Evolutionary conservation across 768 basidiomycete species (phyloP).

Genomic region (Lepiota subincarnata): DNA sequence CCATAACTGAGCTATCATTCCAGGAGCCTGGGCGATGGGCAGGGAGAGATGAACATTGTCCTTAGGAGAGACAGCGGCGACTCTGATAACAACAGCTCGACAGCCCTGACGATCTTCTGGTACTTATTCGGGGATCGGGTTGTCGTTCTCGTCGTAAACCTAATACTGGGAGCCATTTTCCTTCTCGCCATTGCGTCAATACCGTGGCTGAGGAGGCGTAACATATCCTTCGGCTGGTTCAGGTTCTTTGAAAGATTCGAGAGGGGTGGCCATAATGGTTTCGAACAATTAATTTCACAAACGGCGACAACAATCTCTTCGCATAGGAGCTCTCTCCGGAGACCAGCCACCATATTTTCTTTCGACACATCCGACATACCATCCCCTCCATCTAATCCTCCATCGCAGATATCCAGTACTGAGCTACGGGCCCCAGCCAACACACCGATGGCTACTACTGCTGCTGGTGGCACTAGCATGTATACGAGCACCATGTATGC

Average conservation of each 20-base stretch:
- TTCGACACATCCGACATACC: background rate
- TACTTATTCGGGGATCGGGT: background rate
- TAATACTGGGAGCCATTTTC: background rate
- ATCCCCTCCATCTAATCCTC: background rate
- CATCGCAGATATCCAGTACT: no score
- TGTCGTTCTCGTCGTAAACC: slow-evolving; percentile 2
- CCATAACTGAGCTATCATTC: no score
- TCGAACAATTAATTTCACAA: background rate
- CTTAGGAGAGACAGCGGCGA: no score
- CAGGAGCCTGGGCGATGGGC: no score
- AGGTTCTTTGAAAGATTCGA: background rate
- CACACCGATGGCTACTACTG: no score
- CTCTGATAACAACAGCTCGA: background rate
- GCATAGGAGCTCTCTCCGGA: background rate
- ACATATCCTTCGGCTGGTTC: background rate
- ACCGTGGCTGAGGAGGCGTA: background rate
- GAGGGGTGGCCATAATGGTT: background rate
- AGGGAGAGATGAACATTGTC: no score
- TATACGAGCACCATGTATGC: background rate
- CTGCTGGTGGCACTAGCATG: background rate
- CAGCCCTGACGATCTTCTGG: background rate
- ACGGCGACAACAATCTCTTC: background rate
- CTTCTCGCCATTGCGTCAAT: background rate
- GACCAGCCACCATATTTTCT: background rate
- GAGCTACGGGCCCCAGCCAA: no score